Conservation (phyloP, 2,329 filamentous ascomycete species). For the Epichloe hybrida region DNA sequence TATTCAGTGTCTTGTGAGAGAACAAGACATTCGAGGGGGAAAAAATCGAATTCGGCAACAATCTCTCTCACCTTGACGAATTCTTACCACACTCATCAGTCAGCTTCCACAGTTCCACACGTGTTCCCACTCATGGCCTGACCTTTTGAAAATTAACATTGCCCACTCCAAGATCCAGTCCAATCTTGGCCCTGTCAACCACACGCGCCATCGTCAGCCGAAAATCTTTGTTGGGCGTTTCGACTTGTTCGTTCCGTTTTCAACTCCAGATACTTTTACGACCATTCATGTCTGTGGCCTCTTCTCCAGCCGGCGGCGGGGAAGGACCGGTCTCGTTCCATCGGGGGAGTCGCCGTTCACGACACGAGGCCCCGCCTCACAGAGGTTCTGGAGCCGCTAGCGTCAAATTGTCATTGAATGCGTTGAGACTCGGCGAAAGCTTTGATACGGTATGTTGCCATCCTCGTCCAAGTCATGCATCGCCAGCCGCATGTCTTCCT, state of each 20-base stretch:
- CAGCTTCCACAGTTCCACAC: background rate
- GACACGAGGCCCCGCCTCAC: slow-evolving; percentile 1
- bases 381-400: background rate
- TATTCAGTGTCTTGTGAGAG: background rate
- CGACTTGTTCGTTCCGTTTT: background rate
- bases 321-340: background rate
- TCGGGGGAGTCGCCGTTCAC: slow-evolving; percentile 1
- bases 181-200: background rate
- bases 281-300: slow-evolving; percentile 5
- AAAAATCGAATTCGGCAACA: background rate
- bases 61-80: background rate
- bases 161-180: background rate
- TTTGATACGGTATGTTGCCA: slow-evolving; percentile 6
- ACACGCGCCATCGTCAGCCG: background rate
- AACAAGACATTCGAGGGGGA: background rate
- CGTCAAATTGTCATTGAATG: slow-evolving; percentile 4
- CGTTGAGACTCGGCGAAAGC: slow-evolving; percentile 5
- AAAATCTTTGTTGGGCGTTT: background rate
- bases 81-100: background rate
- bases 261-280: background rate
- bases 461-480: too few relatives aligned
- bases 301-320: slow-evolving; percentile 1
- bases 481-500: background rate
- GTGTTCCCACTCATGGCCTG: background rate
- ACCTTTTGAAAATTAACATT: background rate